These are phyloP conservation scores for Fraxinus paxiana DNA, from an alignment of 305 asterid species.

Conservation along the genomic window DNA sequence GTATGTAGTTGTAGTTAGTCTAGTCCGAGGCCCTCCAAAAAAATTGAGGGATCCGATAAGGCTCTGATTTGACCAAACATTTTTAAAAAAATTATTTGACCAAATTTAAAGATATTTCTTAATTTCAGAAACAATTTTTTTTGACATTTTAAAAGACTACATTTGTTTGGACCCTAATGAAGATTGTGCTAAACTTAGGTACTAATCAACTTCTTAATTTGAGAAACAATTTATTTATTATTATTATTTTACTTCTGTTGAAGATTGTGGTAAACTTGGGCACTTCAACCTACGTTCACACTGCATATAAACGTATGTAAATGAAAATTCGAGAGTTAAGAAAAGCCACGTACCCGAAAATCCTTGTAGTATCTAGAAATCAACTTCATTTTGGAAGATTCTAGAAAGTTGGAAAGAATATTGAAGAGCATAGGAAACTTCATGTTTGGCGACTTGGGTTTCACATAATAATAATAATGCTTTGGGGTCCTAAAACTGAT, in stretches of 20 bases:
- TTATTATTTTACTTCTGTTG: neutral
- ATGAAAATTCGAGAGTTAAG: neutral
- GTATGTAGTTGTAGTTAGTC: no score
- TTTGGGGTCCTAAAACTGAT: conserved; percentile 32
- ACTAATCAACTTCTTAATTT: no score
- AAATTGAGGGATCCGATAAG: no score
- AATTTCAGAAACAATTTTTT: no score
- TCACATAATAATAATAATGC: neutral
- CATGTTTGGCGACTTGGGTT: conserved; percentile 23
- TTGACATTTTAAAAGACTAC: no score
- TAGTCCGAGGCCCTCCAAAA: no score
- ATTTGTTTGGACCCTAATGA: no score
- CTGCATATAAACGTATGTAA: neutral
- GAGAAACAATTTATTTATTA: no score
- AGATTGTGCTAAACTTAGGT: no score
- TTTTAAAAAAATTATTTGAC: no score
- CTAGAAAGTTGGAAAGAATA: conserved; percentile 34
- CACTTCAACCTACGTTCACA: neutral
- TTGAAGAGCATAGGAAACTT: conserved; percentile 29
- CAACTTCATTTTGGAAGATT: conserved; percentile 32
- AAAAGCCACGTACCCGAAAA: conserved; percentile 24
- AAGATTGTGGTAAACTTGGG: neutral
- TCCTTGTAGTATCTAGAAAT: conserved; percentile 27
- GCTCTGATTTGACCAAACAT: no score
- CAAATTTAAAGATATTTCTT: no score